Evolutionary conservation across 768 basidiomycete genomes (phyloP), one percentile per base, ranked within the genome.

Genomic region (Gautieria morchelliformis): DNA sequence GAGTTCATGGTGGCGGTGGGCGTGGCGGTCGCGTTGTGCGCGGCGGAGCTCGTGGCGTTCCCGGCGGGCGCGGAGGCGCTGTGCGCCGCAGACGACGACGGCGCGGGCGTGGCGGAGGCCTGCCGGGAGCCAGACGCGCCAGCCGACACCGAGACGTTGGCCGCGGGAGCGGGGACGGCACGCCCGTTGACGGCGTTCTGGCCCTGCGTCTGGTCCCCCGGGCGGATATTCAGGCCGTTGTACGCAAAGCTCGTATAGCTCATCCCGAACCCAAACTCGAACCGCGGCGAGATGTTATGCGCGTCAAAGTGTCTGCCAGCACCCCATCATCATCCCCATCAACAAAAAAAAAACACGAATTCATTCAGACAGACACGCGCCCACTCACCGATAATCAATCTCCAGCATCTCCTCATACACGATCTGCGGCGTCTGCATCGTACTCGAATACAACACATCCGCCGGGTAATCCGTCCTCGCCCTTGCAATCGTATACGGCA

Each of bases 221-320:
- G 15, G 65, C 66, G 35, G 20, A 89, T 69, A 3, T 73, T 61
- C 11, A 93, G 71, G 33, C 77, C 71, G 44, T 75, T 80, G 67
- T 91, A 94, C 33, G 78, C 69, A 68, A 94, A 97, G 2, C 71
- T 78, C 40, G 93, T 87, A 72, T 96, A 97, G 56, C 84, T 87
- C 65, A 94, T 68, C 0, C 93, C 93, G 66, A 84, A 94, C 5
- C 93, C 93, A 67, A 97, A 97, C 65, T 90, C 89, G 64, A 82
- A 69, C 32, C 68, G 61, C 0, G 69, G 68, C 12, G 58, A 62
- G 39, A 66, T 64, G 68, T 81, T 70, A 57, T 83, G 77, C 56
- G 82, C 76, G 55, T 87, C 85, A 60, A 87, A 87, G 68, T 79
- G 76, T 11, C 84, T 89, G 73, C 3, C 77, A 78, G 57, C 7